phyloP scores from a whole-genome alignment of 257 asterid genomes.

The Nicotiana benthamiana region DNA sequence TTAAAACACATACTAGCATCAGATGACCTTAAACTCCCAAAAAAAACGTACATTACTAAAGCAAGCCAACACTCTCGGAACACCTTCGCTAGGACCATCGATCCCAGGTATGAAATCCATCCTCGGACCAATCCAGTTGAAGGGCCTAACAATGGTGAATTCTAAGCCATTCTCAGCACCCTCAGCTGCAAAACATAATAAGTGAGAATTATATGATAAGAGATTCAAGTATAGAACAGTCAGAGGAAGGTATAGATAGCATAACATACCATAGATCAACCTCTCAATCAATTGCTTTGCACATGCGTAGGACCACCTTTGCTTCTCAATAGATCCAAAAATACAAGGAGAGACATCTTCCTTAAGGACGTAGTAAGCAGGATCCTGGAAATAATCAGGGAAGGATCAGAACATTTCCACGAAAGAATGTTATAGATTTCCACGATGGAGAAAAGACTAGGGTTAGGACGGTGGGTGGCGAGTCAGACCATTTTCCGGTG shows the following conservation, averaged over 20 bases:
- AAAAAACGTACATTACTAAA: slow-evolving; percentile 59
- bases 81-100: slow-evolving; percentile 98
- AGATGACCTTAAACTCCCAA: neutral
- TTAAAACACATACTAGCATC: slow-evolving; percentile 1
- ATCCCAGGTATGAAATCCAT: slow-evolving; percentile 97
- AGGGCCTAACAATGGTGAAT: slow-evolving; percentile 91
- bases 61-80: slow-evolving; percentile 95
- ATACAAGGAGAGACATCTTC: slow-evolving; percentile 92
- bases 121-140: slow-evolving; percentile 98
- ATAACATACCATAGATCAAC: slow-evolving; percentile 71
- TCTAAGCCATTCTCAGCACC: slow-evolving; percentile 96
- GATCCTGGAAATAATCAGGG: slow-evolving; percentile 40
- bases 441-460: too few species aligned
- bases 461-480: too few species aligned
- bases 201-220: slow-evolving; percentile 11
- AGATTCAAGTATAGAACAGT: slow-evolving; percentile 8
- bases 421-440: neutral
- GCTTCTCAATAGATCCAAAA: slow-evolving; percentile 92
- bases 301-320: slow-evolving; percentile 98
- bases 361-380: slow-evolving; percentile 61
- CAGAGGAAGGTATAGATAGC: slow-evolving; percentile 16
- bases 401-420: neutral
- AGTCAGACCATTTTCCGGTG: too few species aligned
- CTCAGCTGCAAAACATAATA: slow-evolving; percentile 58
- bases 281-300: slow-evolving; percentile 96